phyloP scores from a whole-genome alignment of 2,329 filamentous ascomycete species.

The Endocalyx cinctus region DNA sequence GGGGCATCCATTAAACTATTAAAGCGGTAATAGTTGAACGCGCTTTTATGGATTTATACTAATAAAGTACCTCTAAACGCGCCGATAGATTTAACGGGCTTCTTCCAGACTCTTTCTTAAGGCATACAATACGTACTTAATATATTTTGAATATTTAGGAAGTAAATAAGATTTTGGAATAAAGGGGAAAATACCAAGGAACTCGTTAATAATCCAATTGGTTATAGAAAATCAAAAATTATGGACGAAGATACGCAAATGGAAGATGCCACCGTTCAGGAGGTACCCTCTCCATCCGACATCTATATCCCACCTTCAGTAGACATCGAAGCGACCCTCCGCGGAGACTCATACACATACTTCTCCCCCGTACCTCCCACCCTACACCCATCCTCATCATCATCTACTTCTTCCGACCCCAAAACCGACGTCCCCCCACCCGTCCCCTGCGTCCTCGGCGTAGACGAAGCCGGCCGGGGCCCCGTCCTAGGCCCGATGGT shows the following conservation, averaged over 20 bases:
- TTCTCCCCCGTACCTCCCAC: constrained; percentile 63
- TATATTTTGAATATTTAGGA: no score
- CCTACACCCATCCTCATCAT: constrained; percentile 44
- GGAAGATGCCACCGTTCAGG: constrained; percentile 28
- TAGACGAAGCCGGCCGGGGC: constrained; percentile 91
- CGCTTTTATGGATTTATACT: no score
- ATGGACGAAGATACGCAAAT: constrained; percentile 37
- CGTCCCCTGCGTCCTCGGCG: constrained; percentile 71
- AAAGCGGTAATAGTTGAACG: no score
- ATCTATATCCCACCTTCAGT: constrained; percentile 68
- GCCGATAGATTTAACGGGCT: no score
- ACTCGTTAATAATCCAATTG: no score
- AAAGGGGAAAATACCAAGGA: no score
- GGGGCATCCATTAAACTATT: no score
- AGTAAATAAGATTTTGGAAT: no score
- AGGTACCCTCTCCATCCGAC: constrained; percentile 28
- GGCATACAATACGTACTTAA: no score
- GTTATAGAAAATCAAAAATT: no score
- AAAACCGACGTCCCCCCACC: constrained; percentile 28
- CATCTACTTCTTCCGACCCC: constrained; percentile 9
- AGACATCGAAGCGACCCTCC: constrained; percentile 49
- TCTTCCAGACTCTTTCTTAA: no score
- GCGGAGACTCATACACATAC: constrained; percentile 65
- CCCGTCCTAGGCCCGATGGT: constrained; percentile 85
- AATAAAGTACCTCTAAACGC: no score